Conservation (phyloP, 306 rosid species). For the Psophocarpus tetragonolobus region DNA sequence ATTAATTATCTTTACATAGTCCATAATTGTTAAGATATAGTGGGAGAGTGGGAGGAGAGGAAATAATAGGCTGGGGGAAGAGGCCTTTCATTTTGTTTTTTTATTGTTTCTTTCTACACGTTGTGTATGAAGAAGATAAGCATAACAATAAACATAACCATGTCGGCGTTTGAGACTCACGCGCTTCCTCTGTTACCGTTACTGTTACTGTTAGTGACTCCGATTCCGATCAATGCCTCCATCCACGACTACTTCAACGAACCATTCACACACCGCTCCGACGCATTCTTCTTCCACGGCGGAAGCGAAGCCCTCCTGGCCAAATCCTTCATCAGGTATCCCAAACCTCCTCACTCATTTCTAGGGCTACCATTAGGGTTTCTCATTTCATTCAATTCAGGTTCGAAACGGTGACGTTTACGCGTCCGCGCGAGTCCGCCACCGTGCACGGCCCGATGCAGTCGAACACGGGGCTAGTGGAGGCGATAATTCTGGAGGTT, state of each 20-base stretch:
- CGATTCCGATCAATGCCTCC: conserved; percentile 51
- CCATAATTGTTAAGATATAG: no score
- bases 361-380: background rate
- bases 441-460: conserved; percentile 55
- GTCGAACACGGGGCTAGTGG: conserved; percentile 77
- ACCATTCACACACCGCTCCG: conserved; percentile 63
- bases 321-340: conserved; percentile 72
- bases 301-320: conserved; percentile 86
- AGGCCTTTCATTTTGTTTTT: no score
- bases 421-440: conserved; percentile 66
- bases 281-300: conserved; percentile 97
- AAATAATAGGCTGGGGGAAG: no score
- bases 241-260: conserved; percentile 74
- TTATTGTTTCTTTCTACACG: no score
- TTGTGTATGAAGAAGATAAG: no score
- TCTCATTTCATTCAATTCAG: conserved; percentile 31
- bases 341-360: no score
- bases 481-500: conserved; percentile 79
- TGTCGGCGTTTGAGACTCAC: background rate
- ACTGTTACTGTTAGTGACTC: background rate
- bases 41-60: no score
- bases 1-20: no score
- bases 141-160: no score
- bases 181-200: background rate
- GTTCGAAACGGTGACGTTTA: conserved; percentile 67